Evolutionary conservation across 2,329 filamentous ascomycete genomes (phyloP), one percentile per base, ranked within the genome.

Genomic region (Penicillium psychrosexuale): DNA sequence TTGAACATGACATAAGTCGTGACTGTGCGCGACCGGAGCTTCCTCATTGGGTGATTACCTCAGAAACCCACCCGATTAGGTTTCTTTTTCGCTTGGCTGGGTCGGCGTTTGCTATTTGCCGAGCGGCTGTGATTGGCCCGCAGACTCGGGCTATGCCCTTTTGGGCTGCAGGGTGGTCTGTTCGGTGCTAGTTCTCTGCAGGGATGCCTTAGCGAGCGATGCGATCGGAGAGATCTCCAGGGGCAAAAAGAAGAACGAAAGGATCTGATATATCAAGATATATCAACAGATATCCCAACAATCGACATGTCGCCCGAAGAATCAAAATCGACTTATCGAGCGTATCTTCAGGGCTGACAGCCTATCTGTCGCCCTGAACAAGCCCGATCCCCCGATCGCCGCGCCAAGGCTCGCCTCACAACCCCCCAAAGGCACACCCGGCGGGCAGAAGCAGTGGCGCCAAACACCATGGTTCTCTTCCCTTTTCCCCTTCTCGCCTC

Each of bases 151-250:
- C 39, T 34, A 44, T 40, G 6, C 36, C 28, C 8, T 30, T 55
- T 51, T 45, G 9, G 42, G 42, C 8, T 17, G 13, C 38, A 27
- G 37, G 15, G 34, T 30, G 19, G 27, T 30, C 31, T 30, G 2
- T 37, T 30, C 27, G 19, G 46, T 43, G n/a, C 31, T 50, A 51
- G 47, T 40, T 19, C 34, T 28, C 33, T 54, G 38, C 52, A 55
- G 34, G 43, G 19, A 44, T 40, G 39, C n/a, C 38, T 55, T 55
- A 38, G 46, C 19, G 34, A 46, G 31, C 45, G 46, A 53, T 37
- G 24, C 4, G 45, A 55, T 39, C 45, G 37, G 13, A 22, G 36
- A 34, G 48, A 55, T 52, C 53, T 44, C 40, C 47, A 55, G 31
- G 34, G 37, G 27, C 5, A 33, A 37, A 40, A 13, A 40, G 3